A percentile compares a stretch with the other conserved stretches of the same genome.
Conservation (phyloP, 2,329 filamentous ascomycete species). For the Beauveria brongniartii region DNA sequence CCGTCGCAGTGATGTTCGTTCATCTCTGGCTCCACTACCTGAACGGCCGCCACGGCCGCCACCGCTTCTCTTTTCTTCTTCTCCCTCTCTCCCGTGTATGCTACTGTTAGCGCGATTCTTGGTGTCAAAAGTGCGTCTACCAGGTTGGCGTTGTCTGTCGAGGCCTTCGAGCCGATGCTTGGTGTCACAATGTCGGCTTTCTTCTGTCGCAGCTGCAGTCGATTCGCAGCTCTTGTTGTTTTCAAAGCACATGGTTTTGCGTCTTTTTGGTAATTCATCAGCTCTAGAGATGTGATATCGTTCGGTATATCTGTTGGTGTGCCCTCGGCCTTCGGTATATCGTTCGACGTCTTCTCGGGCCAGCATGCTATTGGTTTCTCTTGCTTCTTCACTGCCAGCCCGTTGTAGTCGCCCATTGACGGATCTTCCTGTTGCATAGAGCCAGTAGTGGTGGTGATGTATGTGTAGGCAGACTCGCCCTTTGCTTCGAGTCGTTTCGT, state of each 20-base stretch:
- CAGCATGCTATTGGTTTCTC: not conserved
- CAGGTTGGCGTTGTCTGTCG: not conserved
- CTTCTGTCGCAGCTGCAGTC: not conserved
- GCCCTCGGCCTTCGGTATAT: not conserved
- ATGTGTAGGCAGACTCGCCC: constrained; percentile 42
- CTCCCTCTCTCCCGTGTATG: not conserved
- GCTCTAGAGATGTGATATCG: not conserved
- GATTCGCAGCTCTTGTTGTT: not conserved
- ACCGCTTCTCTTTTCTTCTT: not conserved
- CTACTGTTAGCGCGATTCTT: not conserved
- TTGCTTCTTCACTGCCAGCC: not conserved
- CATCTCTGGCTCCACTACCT: not conserved
- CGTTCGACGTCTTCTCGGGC: not conserved
- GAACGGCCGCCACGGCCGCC: not conserved
- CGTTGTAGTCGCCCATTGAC: not conserved
- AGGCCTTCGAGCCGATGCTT: not conserved
- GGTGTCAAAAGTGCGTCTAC: not conserved
- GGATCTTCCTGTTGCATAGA: constrained; percentile 24
- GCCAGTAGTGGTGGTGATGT: constrained; percentile 57
- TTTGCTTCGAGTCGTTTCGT: constrained; percentile 16
- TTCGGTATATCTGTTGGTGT: not conserved
- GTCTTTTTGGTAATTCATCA: not conserved
- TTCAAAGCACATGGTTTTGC: constrained; percentile 1
- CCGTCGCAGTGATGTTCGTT: not conserved
- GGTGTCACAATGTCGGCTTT: not conserved